Evolutionary conservation across 2,329 filamentous ascomycete genomes (phyloP), one percentile per base, ranked within the genome.

Genomic region (Apiospora phragmitis): DNA sequence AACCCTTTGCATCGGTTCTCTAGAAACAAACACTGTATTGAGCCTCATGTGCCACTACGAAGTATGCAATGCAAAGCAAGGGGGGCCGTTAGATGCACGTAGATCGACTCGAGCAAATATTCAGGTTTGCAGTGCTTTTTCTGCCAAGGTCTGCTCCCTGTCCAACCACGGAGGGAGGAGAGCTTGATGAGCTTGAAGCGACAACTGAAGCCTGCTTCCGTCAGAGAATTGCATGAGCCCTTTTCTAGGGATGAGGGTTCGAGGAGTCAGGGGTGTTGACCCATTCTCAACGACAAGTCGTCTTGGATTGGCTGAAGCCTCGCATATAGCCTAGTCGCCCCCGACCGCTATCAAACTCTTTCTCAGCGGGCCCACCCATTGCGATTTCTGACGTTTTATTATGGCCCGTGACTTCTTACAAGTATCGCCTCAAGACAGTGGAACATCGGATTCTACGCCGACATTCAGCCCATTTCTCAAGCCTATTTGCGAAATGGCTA

Each of bases 311-410:
- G 55, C 32, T 38, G 29, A 14, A 12, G 55, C 55, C 55, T 62
- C 21, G 32, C 55, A 62, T 62, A 29, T 38, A 62, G 32, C 55
- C 55, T 38, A 62, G 55, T 62, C 29, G 55, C 55, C 55, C 55
- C 55, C 55, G 55, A 62, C 38, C 55, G 55, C 55, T 62, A 62
- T 62, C 55, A 62, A 62, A 62, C 55, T 62, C 55, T 62, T 62
- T 62, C 55, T 32, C 55, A 38, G 16, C n/a, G 32, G 29, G 29
- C 32, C 55, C 55, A 62, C 55, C 29, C 9, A 62, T 62, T 62
- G 55, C 55, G 55, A 62, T 62, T 62, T n/a, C 55, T 62, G 55
- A 62, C 55, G 55, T 62, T 62, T n/a, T 62, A 24, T n/a, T 38
- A 35, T 62, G 55, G 32, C 55, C 32, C 29, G 32, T 62, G 55